Evolutionary conservation across 345 rosid genomes (phyloP).

Genomic region (Aquilaria sinensis): DNA sequence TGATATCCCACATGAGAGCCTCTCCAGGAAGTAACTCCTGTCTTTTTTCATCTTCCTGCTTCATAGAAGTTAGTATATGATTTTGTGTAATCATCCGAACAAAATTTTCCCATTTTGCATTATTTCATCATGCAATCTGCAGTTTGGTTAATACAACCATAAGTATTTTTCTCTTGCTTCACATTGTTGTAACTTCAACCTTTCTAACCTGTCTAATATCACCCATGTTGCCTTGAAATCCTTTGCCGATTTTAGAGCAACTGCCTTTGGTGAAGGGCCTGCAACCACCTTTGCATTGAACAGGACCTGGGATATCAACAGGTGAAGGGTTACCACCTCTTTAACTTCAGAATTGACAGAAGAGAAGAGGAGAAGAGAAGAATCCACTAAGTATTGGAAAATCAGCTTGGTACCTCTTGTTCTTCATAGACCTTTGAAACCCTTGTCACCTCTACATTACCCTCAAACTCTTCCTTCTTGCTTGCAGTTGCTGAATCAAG

Average conservation of each 20-base stretch:
- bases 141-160: neutral
- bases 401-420: constrained; percentile 16
- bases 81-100: neutral
- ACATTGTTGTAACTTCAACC: too few species aligned
- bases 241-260: constrained; percentile 22
- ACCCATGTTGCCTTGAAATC: constrained; percentile 36
- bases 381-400: neutral
- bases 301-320: constrained; percentile 19
- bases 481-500: constrained; percentile 31
- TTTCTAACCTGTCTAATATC: constrained; percentile 36
- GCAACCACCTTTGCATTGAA: constrained; percentile 29
- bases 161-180: neutral
- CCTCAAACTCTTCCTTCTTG: constrained; percentile 24
- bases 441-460: constrained; percentile 20
- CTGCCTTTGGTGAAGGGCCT: constrained; percentile 26
- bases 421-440: constrained; percentile 19
- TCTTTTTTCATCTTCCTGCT: constrained; percentile 35
- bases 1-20: constrained; percentile 35
- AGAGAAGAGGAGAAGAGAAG: neutral
- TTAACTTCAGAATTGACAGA: neutral
- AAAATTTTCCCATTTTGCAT: neutral
- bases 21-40: constrained; percentile 27
- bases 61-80: neutral
- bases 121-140: neutral
- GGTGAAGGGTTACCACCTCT: neutral